Conservation (phyloP, 345 rosid species). For the Eucalyptus tenuipes region DNA sequence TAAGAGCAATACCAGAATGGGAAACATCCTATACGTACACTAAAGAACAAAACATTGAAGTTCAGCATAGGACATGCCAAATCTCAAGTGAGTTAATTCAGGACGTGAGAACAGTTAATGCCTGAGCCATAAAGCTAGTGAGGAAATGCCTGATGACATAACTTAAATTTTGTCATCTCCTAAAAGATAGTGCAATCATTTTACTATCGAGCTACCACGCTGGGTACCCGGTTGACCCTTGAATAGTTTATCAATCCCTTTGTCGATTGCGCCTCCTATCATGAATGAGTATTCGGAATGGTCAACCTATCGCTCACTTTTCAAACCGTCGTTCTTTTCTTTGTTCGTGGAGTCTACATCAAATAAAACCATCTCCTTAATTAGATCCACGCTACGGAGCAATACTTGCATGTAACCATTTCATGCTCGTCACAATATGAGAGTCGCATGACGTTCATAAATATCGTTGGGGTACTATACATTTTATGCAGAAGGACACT, state of each 20-base stretch:
- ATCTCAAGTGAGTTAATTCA: too few relatives aligned
- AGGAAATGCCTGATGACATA: not conserved
- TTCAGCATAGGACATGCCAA: too few relatives aligned
- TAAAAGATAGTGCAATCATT: not conserved
- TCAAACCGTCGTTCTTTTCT: not conserved
- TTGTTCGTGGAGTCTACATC: not conserved
- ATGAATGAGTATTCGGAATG: too few relatives aligned
- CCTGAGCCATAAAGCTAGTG: not conserved
- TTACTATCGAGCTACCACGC: not conserved
- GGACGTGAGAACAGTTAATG: rapidly evolving
- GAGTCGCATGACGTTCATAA: not conserved
- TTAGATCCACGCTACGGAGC: not conserved
- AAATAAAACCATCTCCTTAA: not conserved
- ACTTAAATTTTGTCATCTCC: too few relatives aligned
- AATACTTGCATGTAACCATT: not conserved
- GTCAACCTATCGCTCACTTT: not conserved
- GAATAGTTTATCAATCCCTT: too few relatives aligned
- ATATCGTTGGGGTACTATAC: not conserved
- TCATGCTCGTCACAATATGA: not conserved
- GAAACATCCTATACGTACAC: too few relatives aligned
- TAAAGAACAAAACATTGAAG: too few relatives aligned
- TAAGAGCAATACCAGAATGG: too few relatives aligned
- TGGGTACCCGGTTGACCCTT: not conserved
- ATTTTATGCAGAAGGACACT: not conserved
- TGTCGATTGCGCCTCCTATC: too few relatives aligned